phyloP scores from a whole-genome alignment of 495 filamentous ascomycete genomes.

The Trichocladium antarcticum region DNA sequence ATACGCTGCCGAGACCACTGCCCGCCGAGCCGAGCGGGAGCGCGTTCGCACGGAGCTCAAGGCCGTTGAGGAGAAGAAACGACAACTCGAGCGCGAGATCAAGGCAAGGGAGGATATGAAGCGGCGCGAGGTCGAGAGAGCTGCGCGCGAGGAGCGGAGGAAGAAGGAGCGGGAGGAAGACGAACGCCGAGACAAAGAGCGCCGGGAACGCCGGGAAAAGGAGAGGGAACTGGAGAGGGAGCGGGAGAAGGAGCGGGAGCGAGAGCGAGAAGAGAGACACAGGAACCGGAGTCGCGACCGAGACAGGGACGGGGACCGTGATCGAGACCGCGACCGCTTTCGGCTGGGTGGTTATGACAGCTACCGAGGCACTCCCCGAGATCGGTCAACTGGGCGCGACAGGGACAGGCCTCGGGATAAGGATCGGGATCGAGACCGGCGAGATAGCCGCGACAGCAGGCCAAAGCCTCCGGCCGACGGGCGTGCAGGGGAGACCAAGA shows the following conservation, averaged over 20 bases:
- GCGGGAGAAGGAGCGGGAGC: slow-evolving; percentile 30
- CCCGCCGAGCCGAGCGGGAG: slow-evolving; percentile 52
- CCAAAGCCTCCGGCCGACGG: slow-evolving; percentile 12
- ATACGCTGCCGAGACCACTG: slow-evolving; percentile 61
- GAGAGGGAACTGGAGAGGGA: slow-evolving; percentile 46
- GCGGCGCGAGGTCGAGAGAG: slow-evolving; percentile 48
- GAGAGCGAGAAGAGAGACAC: slow-evolving; percentile 25
- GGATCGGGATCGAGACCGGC: slow-evolving; percentile 24
- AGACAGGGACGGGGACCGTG: slow-evolving; percentile 23
- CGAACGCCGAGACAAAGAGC: slow-evolving; percentile 47
- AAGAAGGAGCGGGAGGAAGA: slow-evolving; percentile 46
- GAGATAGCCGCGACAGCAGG: slow-evolving; percentile 18
- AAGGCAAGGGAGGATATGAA: slow-evolving; percentile 46
- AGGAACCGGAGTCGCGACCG: slow-evolving; percentile 25
- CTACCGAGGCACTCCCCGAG: slow-evolving; percentile 20
- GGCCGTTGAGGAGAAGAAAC: slow-evolving; percentile 57
- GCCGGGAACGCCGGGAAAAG: slow-evolving; percentile 45
- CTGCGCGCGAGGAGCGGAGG: slow-evolving; percentile 48
- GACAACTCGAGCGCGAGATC: slow-evolving; percentile 51
- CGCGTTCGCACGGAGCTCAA: slow-evolving; percentile 53
- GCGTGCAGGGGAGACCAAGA: slow-evolving; percentile 32
- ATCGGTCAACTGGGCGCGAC: slow-evolving; percentile 23
- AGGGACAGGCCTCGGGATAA: slow-evolving; percentile 23
- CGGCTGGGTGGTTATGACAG: slow-evolving; percentile 18
- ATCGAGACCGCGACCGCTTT: slow-evolving; percentile 19